Conservation (phyloP, 2,329 filamentous ascomycete genomes). For the Fusarium sp. region DNA sequence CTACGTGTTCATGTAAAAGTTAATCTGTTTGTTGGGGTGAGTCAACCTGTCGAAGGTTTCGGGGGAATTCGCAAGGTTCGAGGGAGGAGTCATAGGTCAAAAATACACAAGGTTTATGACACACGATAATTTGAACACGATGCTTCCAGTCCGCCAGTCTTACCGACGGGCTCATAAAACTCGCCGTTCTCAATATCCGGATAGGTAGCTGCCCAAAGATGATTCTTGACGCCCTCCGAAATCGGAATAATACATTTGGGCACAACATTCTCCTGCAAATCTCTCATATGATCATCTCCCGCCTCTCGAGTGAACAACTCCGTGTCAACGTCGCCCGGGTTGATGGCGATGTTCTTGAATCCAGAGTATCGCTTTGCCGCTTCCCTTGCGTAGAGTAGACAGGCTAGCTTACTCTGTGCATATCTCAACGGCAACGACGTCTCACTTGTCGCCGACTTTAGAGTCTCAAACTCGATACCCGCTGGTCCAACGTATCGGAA, state of each 20-base stretch:
- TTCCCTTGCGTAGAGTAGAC: constrained; percentile 5
- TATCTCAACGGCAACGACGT: background rate
- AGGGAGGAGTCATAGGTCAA: no score
- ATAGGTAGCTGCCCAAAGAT: background rate
- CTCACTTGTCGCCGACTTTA: background rate
- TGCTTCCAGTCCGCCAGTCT: no score
- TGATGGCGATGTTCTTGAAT: constrained; percentile 16
- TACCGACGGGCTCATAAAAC: constrained; percentile 23
- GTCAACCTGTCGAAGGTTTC: no score
- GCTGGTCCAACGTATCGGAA: background rate
- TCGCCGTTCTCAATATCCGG: background rate
- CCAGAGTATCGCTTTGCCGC: background rate
- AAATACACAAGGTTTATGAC: no score
- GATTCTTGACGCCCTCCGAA: background rate
- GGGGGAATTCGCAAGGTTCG: no score
- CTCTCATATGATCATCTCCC: constrained; percentile 12
- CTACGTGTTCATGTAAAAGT: no score
- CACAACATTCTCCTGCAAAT: background rate
- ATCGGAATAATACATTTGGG: accelerated
- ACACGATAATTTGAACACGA: no score
- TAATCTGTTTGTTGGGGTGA: no score
- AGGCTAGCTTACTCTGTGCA: constrained; percentile 4
- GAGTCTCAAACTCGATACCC: background rate
- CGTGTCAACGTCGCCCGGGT: constrained; percentile 6
- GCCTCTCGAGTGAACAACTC: background rate